Conservation (phyloP, 306 rosid genomes). For the Senna siamea region DNA sequence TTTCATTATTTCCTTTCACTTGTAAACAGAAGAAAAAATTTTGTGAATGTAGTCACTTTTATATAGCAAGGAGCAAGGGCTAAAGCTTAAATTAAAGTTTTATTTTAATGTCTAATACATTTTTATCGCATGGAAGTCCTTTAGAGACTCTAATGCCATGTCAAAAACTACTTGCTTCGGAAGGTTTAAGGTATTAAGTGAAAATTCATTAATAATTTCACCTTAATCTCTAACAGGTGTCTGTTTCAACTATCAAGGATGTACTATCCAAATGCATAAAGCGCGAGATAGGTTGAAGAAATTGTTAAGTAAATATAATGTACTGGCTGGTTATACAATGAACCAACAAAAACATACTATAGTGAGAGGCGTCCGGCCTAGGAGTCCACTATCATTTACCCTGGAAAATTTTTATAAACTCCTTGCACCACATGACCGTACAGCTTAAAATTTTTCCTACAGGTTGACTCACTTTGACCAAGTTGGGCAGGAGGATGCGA, state of each 20-base stretch:
- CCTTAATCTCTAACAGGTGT: neutral
- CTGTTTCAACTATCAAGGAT: neutral
- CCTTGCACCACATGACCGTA: neutral
- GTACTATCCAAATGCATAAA: neutral
- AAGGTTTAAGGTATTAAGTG: neutral
- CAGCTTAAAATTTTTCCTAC: neutral
- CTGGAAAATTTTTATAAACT: neutral
- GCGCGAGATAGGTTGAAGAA: neutral
- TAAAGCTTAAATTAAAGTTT: neutral
- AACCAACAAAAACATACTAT: too few relatives aligned
- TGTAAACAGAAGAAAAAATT: too few relatives aligned
- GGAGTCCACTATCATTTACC: neutral
- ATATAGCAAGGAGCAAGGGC: neutral
- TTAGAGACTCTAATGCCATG: neutral
- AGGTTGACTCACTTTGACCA: constrained; percentile 54
- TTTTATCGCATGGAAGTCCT: neutral
- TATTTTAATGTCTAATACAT: too few relatives aligned
- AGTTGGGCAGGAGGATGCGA: constrained; percentile 56
- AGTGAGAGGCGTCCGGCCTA: too few relatives aligned
- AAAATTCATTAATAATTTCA: neutral
- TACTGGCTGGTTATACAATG: too few relatives aligned
- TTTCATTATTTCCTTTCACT: too few relatives aligned
- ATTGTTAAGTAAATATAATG: neutral
- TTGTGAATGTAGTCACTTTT: neutral
- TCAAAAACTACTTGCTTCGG: neutral